These are phyloP conservation scores for Fagopyrum esculentum DNA, from an alignment of 148 eudicot species.

Conservation along the genomic window DNA sequence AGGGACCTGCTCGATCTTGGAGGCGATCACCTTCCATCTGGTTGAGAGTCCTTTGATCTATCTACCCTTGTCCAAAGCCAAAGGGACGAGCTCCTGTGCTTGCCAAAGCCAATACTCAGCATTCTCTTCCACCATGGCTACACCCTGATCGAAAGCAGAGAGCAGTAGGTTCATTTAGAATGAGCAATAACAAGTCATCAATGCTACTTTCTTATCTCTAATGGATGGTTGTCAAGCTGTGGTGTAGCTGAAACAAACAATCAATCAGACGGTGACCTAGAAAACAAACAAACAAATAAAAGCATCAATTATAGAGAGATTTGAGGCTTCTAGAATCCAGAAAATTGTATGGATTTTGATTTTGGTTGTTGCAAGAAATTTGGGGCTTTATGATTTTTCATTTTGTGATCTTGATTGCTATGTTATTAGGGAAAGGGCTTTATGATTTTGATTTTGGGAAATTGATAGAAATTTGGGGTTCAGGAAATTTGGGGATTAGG, in stretches of 20 bases:
- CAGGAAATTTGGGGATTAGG: too few species aligned
- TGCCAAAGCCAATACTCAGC: constrained; percentile 60
- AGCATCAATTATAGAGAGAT: too few species aligned
- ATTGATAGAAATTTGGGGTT: too few species aligned
- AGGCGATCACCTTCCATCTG: too few species aligned
- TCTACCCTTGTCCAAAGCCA: constrained; percentile 28
- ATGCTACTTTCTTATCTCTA: background rate
- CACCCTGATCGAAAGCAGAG: constrained; percentile 15
- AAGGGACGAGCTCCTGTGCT: constrained; percentile 63
- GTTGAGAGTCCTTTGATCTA: too few species aligned
- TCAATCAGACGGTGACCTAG: constrained; percentile 9
- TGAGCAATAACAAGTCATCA: background rate
- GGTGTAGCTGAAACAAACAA: constrained; percentile 37
- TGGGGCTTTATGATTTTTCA: too few species aligned
- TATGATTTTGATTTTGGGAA: too few species aligned
- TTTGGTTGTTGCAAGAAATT: too few species aligned
- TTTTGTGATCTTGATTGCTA: too few species aligned
- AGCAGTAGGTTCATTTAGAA: background rate
- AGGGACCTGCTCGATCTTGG: too few species aligned
- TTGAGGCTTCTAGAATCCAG: constrained; percentile 32
- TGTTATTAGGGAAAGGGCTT: too few species aligned
- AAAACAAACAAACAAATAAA: constrained; percentile 10
- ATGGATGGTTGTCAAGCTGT: background rate
- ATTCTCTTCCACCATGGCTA: constrained; percentile 67
- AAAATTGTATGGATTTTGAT: too few species aligned